These are phyloP conservation scores for Picea engelmannii DNA, from an alignment of 83 land plant species.

Conservation along the genomic window DNA sequence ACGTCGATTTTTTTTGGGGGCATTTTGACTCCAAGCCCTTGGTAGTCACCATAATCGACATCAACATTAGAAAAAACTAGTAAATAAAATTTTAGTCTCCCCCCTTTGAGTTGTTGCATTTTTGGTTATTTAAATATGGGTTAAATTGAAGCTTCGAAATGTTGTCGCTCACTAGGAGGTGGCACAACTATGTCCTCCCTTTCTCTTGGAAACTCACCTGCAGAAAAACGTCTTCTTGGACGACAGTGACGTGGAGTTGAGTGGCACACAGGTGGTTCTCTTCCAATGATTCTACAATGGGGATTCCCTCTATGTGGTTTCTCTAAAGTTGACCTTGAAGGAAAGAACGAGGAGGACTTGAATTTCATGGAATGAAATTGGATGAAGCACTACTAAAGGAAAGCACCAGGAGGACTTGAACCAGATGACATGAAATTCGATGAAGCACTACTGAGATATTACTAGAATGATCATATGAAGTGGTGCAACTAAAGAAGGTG, in stretches of 20 bases:
- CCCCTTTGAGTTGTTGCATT: too few species aligned
- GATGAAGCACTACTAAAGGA: too few species aligned
- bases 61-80: too few species aligned
- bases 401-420: too few species aligned
- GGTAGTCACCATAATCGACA: too few species aligned
- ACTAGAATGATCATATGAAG: too few species aligned
- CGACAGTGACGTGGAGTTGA: slow-evolving; percentile 52
- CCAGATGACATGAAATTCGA: too few species aligned
- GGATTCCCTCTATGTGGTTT: slow-evolving; percentile 64
- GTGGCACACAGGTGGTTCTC: slow-evolving; percentile 58
- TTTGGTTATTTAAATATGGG: slow-evolving; percentile 76
- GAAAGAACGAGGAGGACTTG: slow-evolving; percentile 81
- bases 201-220: slow-evolving; percentile 50
- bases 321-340: slow-evolving; percentile 84
- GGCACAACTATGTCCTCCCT: slow-evolving; percentile 42
- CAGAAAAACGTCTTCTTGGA: slow-evolving; percentile 87
- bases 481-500: too few species aligned
- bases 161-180: slow-evolving; percentile 56
- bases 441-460: too few species aligned
- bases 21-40: too few species aligned
- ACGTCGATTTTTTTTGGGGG: too few species aligned
- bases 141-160: slow-evolving; percentile 76
- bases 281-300: slow-evolving; percentile 77
- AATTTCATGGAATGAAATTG: slow-evolving; percentile 27
- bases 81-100: too few species aligned